Conservation (phyloP, 805 yeast species). For the Teunomyces atbi region DNA sequence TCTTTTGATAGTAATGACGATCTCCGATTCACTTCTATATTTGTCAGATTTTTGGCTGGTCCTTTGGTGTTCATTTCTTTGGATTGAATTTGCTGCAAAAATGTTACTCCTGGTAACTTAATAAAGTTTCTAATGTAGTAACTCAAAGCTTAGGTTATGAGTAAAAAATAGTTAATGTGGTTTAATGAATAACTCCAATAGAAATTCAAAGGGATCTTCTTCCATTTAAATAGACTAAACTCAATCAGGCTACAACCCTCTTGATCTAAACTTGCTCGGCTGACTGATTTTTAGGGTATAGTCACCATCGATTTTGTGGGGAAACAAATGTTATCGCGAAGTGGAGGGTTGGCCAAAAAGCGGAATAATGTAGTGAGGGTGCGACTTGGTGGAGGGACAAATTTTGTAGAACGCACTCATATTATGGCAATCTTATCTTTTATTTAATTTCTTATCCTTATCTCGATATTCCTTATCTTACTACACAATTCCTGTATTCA, state of each 20-base stretch:
- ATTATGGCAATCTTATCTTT: neutral
- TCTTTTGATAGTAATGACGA: constrained; percentile 6
- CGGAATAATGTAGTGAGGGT: neutral
- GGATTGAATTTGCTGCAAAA: neutral
- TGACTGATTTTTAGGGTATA: neutral
- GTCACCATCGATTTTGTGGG: neutral
- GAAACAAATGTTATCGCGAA: neutral
- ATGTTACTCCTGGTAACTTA: neutral
- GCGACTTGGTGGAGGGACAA: neutral
- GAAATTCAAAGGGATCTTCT: neutral
- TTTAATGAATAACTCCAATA: neutral
- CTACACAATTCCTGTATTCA: neutral
- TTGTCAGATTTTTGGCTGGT: constrained; percentile 6
- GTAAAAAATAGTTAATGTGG: neutral
- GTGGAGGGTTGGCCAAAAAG: neutral
- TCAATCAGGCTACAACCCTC: neutral
- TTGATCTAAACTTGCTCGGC: neutral
- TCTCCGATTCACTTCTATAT: constrained; percentile 7
- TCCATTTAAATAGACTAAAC: neutral
- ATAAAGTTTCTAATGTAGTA: neutral
- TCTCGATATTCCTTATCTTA: neutral
- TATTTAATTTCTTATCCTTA: neutral
- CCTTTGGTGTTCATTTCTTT: constrained; percentile 4
- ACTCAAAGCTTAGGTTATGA: neutral
- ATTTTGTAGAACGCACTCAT: neutral